A percentile compares a stretch with the other conserved stretches of the same genome.
These are phyloP conservation scores for Brassica hybrid DNA, from an alignment of 441 rosid species.

Conservation along the genomic window DNA sequence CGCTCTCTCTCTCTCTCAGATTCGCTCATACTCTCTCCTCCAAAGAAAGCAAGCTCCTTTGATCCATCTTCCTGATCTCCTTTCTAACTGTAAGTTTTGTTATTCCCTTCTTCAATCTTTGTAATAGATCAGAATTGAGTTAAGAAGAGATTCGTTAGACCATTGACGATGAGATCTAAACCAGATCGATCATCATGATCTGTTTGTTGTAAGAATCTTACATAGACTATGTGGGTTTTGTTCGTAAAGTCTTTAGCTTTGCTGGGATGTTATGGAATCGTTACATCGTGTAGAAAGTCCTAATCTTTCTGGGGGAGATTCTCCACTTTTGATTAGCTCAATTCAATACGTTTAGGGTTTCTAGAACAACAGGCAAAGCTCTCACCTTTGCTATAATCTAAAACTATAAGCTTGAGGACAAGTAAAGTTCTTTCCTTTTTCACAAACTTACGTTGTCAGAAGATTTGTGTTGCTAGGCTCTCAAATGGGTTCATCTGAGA, in stretches of 20 bases:
- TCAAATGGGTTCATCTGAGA: conserved; percentile 68
- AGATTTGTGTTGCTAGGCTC: conserved; percentile 13
- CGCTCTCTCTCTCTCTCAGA: conserved; percentile 13
- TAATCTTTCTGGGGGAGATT: neutral
- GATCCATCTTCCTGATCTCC: conserved; percentile 17
- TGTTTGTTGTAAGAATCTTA: no score
- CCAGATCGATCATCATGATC: conserved; percentile 11
- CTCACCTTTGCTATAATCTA: neutral
- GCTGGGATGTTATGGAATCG: neutral
- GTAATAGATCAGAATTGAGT: neutral
- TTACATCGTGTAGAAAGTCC: conserved; percentile 15
- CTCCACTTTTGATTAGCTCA: neutral
- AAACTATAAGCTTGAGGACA: neutral
- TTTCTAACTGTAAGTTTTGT: conserved; percentile 15
- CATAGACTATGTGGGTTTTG: neutral
- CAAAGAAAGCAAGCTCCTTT: conserved; percentile 17
- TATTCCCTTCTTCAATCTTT: neutral
- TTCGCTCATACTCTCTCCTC: conserved; percentile 22
- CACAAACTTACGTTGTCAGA: neutral
- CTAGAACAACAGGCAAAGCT: neutral
- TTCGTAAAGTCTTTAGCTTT: neutral
- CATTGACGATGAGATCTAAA: neutral
- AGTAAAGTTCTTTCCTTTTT: neutral
- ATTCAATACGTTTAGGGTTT: conserved; percentile 8
- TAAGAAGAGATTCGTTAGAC: conserved; percentile 5